Base-by-base conservation (phyloP, 208 protist genomes). In the Acanthamoeba rhysodes region DNA sequence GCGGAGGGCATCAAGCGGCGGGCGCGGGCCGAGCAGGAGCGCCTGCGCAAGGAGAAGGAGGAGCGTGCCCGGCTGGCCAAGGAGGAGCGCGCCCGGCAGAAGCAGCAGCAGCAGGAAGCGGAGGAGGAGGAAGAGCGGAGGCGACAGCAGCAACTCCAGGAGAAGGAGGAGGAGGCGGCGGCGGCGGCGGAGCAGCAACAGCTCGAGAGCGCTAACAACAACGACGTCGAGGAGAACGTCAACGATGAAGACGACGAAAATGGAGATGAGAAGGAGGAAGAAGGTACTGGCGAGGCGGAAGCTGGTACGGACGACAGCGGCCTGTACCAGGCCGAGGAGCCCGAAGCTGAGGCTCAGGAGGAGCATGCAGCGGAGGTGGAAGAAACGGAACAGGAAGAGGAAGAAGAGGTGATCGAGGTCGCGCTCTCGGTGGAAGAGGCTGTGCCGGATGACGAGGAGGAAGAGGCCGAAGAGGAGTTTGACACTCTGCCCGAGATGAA, bases 1-100 rank as follows among this genome's bases (percentile, higher is more conserved):
- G 34, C 74, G 4, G 74, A 82, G 74, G 24, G 74, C 74, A 27
- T 82, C 74, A 82, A 82, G 74, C 74, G 74, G 9, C 9, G 45
- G 37, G 74, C 32, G 74, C 5, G 74, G 29, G 74, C 74, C n/a
- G 74, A 82, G 74, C n/a, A 29, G 37, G 74, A 82, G 74, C 74
- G 74, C 74, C 22, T 50, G 74, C 74, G 74, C 4, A 9, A 22
- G 37, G 74, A 82, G 74, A 82, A 82, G 74, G 74, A 45, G 45
- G 74, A 82, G 45, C 74, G 74, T 2, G 74, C 16, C 7, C 32
- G 74, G 4, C 37, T n/a, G 74, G 74, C 37, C 74, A 82, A 82
- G 37, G 74, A 82, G 45, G 74, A 82, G 74, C 37, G 45, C 22
- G 37, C 10, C 4, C 74, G 74, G 2, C 37, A 27, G 27, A 82